phyloP scores from a whole-genome alignment of 306 rosid genomes.

The Benincasa hispida region DNA sequence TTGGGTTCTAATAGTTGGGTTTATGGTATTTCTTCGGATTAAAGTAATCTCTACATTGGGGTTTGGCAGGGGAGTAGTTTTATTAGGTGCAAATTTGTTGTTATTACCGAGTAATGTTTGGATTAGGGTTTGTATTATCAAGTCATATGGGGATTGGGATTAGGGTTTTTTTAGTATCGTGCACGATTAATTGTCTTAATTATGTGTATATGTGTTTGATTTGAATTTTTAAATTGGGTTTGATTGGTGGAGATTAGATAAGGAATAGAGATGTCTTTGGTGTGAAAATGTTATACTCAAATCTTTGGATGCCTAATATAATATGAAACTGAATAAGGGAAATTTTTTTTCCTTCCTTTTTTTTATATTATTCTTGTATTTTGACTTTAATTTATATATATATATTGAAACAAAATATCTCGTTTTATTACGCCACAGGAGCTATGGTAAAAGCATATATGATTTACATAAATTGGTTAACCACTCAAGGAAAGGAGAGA shows the following conservation, averaged over 20 bases:
- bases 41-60: no score
- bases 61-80: no score
- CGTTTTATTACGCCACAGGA: no score
- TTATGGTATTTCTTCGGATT: no score
- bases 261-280: neutral
- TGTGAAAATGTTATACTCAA: neutral
- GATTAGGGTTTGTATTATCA: neutral
- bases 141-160: neutral
- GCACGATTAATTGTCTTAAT: neutral
- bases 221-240: neutral
- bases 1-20: no score
- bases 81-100: neutral
- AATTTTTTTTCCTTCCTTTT: no score
- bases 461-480: no score
- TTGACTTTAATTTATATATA: no score
- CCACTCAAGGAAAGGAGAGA: no score
- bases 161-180: neutral
- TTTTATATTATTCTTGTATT: no score
- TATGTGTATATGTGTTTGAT: neutral
- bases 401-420: no score
- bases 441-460: no score
- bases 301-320: neutral
- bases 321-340: neutral
- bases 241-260: neutral
- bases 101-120: neutral